phyloP scores from a whole-genome alignment of 805 yeast species.

The Hemisphaericaspora nanyangensis region DNA sequence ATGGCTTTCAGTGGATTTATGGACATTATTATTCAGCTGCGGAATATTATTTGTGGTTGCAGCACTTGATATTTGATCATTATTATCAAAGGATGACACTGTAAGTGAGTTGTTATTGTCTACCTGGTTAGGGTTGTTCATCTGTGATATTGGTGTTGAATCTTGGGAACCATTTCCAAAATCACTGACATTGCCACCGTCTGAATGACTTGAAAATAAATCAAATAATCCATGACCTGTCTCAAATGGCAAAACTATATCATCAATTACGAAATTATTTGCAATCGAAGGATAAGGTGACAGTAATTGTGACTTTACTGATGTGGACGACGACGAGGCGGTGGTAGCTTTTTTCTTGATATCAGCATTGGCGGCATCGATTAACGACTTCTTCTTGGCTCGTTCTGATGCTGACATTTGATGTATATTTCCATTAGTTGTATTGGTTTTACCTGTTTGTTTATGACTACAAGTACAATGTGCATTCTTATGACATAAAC shows the following conservation, averaged over 20 bases:
- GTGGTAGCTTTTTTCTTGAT: constrained; percentile 6
- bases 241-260: constrained; percentile 28
- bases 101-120: too few species aligned
- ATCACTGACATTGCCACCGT: neutral
- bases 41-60: neutral
- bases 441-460: constrained; percentile 8
- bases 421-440: constrained; percentile 10
- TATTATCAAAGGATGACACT: neutral
- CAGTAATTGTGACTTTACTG: neutral
- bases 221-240: constrained; percentile 27
- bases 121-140: neutral
- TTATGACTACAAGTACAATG: constrained; percentile 39
- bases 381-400: constrained; percentile 12
- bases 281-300: constrained; percentile 1
- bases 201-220: constrained; percentile 15
- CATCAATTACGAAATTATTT: constrained; percentile 24
- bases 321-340: neutral
- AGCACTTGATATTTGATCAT: neutral
- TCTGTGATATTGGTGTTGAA: neutral
- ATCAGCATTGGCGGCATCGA: constrained; percentile 12
- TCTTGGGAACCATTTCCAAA: neutral
- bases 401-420: constrained; percentile 13
- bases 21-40: neutral
- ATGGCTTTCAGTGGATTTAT: neutral
- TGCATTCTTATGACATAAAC: constrained; percentile 35